Evolutionary conservation across 2,329 filamentous ascomycete species (phyloP), one percentile per base, ranked within the genome.

Genomic region (Trichoderma endophyticum): DNA sequence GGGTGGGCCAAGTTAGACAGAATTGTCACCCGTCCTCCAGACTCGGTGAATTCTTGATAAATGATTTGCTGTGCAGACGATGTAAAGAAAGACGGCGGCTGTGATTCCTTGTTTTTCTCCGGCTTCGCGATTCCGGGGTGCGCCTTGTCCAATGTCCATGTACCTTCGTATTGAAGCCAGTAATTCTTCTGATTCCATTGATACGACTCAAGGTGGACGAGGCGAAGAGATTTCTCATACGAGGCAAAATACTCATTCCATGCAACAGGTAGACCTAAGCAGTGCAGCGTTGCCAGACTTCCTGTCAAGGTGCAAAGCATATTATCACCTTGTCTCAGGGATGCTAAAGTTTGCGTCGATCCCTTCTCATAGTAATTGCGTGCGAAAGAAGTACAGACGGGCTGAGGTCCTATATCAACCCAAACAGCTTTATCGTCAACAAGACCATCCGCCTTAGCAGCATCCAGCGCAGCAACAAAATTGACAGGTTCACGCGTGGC

Each of bases 161-260:
- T 64, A 21, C 71, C 24, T 18, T 61, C 63, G 18, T 74, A 89
- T 74, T 85, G 82, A 43, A 88, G 83, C 87, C 87, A 89, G 79
- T 93, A 93, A 74, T 88, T 90, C 84, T 93, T 93, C 77, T 88
- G 56, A 8, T 67, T 39, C 67, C 67, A 73, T 54, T n/a, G 36
- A 24, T 73, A 73, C 1, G 67, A 2, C 15, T 61, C 59, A 6
- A 8, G 71, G 62, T 30, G 70, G n/a, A n/a, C 21, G 7, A 66
- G 48, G 7, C 63, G 48, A 26, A 54, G 43, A 12, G 43, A 24
- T 11, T 34, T 32, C 11, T 54, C 39, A 32, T 28, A 18, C 72
- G 73, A 84, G 85, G 74, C 82, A 75, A 92, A 88, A 79, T 88
- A 92, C 80, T 93, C 91, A 74, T 89, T 88, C 87, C 92, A 95